Evolutionary conservation across 495 filamentous ascomycete species (phyloP), one percentile per base, ranked within the genome.

Genomic region (Hyaloscypha hepaticicola): DNA sequence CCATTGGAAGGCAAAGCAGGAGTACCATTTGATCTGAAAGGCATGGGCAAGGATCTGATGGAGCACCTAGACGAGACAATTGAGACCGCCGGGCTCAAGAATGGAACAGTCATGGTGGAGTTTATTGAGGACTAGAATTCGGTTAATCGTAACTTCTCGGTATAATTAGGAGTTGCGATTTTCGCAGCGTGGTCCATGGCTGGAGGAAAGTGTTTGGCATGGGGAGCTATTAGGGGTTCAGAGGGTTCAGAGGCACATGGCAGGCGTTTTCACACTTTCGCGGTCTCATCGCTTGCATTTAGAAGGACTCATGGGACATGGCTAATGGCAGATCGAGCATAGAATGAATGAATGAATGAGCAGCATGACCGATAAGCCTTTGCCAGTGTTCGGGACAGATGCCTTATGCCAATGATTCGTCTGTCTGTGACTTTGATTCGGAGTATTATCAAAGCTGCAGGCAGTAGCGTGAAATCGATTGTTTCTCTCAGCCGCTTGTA

Each of bases 21-120:
- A 0, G 77, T 88, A 22, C 71, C 84, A 53, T 97, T 99, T 76
- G 95, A 97, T 69, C 82, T 99, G 61, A 90, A 92, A 70, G 84
- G 82, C 21, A 83, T 91, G 80, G 90, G 92, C 45, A 87, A 82
- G 70, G 92, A 97, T 67, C 73, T 99, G 61, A 90, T 97, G 53
- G 88, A 90, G 5, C 73, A 79, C 38, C 77, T 97, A 11, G 83
- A 88, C 48, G 75, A 83, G 60, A 92, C 85, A 22, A 89, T 99
- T 53, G 83, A 85, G 60, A 88, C 92, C 72, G 93, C 93, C 1
- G 92, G 95, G 1, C 73, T 99, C 66, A 93, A 90, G 77, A 94
- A 94, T 69, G 92, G 87, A 16, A 96, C 90, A 0, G 87, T 99
- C 38, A 97, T 96, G 89, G 87, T 99, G 45, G 95, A 96, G 72